Percentiles rank a stretch among this genome's conserved stretches.
Evolutionary conservation across 495 filamentous ascomycete genomes (phyloP).

Genomic region (Sordaria brevicollis): DNA sequence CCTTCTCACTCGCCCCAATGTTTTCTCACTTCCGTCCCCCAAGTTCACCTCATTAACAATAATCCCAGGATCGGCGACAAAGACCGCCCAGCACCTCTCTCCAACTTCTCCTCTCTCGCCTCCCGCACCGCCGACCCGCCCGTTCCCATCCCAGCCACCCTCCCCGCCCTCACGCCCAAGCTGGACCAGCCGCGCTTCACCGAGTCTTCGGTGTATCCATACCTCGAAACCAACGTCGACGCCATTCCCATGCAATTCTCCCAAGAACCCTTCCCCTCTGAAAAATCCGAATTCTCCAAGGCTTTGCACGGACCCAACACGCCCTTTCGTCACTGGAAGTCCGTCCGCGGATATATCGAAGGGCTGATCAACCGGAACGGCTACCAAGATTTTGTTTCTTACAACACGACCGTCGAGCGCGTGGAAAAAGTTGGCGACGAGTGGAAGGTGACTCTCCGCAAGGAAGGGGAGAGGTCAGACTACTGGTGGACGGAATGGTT

Average conservation of each 20-base stretch:
- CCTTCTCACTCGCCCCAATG: background rate
- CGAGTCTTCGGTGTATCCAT: conserved; percentile 36
- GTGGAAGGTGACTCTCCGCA: conserved; percentile 27
- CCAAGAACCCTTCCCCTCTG: conserved; percentile 28
- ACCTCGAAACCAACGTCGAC: conserved; percentile 35
- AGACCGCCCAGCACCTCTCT: conserved; percentile 18
- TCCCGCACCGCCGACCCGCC: conserved; percentile 39
- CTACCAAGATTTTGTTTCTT: conserved; percentile 24
- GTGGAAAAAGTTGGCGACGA: conserved; percentile 22
- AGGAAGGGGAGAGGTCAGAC: conserved; percentile 19
- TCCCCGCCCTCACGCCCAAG: conserved; percentile 38
- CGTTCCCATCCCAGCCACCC: conserved; percentile 30
- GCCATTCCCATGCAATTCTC: conserved; percentile 27
- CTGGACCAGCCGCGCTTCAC: conserved; percentile 35
- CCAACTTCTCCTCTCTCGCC: conserved; percentile 32
- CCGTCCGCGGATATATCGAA: conserved; percentile 24
- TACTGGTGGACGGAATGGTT: conserved; percentile 37
- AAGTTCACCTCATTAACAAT: background rate
- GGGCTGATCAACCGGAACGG: conserved; percentile 20
- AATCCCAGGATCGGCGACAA: conserved; percentile 33
- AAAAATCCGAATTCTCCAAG: conserved; percentile 17
- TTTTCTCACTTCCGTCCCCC: background rate
- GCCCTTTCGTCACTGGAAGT: conserved; percentile 27
- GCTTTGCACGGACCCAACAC: conserved; percentile 21
- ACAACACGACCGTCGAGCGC: conserved; percentile 29